A percentile compares a stretch with the other conserved stretches of the same genome.
These are phyloP conservation scores for Cornus controversa DNA, from an alignment of 148 eudicot genomes.

Conservation along the genomic window DNA sequence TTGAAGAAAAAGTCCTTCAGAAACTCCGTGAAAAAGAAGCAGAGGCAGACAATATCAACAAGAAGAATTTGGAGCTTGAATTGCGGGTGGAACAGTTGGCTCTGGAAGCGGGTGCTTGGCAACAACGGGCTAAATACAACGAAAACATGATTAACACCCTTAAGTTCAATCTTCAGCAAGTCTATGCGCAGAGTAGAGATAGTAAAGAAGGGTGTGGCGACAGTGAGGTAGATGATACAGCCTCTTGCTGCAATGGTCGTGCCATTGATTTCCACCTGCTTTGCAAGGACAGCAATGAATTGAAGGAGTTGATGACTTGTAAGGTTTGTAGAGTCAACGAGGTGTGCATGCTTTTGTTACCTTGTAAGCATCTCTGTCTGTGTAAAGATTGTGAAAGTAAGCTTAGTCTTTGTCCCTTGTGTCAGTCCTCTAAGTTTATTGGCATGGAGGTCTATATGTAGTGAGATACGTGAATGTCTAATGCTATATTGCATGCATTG, in stretches of 20 bases:
- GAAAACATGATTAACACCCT: constrained; percentile 54
- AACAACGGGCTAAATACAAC: constrained; percentile 47
- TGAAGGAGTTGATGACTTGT: constrained; percentile 44
- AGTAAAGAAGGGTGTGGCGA: constrained; percentile 75
- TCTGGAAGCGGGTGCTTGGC: constrained; percentile 55
- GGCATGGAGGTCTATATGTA: constrained; percentile 63
- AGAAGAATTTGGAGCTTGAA: constrained; percentile 56
- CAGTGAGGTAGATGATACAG: constrained; percentile 64
- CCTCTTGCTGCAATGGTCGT: constrained; percentile 61
- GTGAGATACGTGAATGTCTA: constrained; percentile 13
- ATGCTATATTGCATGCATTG: neutral
- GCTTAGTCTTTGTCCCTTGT: constrained; percentile 56
- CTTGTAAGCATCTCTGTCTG: constrained; percentile 70
- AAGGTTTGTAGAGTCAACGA: constrained; percentile 55
- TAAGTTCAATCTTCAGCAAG: constrained; percentile 51
- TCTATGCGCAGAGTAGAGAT: constrained; percentile 54
- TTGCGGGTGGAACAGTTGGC: constrained; percentile 44
- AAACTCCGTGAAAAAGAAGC: constrained; percentile 54
- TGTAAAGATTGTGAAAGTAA: constrained; percentile 65
- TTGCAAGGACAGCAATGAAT: constrained; percentile 36
- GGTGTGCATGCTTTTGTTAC: constrained; percentile 62
- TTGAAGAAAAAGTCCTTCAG: constrained; percentile 46
- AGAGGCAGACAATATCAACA: constrained; percentile 45
- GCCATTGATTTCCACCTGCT: constrained; percentile 49
- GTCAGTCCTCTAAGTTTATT: constrained; percentile 43